These are phyloP conservation scores for Incumbomyces delicatus DNA, from an alignment of 2,329 filamentous ascomycete genomes.

Conservation along the genomic window DNA sequence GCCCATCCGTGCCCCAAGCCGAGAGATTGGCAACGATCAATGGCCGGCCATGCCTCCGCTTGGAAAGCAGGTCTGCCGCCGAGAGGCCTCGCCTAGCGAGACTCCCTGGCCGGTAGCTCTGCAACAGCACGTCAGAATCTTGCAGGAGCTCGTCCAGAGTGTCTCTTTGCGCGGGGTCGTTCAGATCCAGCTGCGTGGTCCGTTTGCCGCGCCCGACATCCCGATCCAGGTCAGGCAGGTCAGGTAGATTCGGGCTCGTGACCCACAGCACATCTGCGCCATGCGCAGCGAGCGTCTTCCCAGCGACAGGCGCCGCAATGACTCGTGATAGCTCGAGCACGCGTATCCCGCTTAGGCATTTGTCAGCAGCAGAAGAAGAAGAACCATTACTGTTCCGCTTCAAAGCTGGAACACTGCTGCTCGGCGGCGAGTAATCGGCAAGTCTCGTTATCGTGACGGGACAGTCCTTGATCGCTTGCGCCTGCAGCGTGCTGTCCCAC, in stretches of 20 bases:
- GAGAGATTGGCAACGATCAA: slow-evolving; percentile 45
- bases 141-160: slow-evolving; percentile 25
- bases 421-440: slow-evolving; percentile 4
- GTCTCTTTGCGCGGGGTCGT: slow-evolving; percentile 17
- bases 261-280: slow-evolving; percentile 35
- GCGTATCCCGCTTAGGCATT: slow-evolving; percentile 33
- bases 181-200: slow-evolving; percentile 29
- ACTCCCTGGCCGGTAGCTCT: slow-evolving; percentile 40
- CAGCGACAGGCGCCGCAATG: slow-evolving; percentile 30
- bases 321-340: slow-evolving; percentile 31
- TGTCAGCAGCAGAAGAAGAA: slow-evolving; percentile 9
- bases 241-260: slow-evolving; percentile 27
- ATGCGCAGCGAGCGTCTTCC: slow-evolving; percentile 30
- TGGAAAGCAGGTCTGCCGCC: slow-evolving; percentile 27
- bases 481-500: slow-evolving; percentile 44
- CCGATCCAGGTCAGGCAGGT: slow-evolving; percentile 27
- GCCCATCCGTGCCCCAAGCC: slow-evolving; percentile 42
- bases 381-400: slow-evolving; percentile 1
- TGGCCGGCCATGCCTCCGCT: slow-evolving; percentile 28
- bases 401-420: no score
- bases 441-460: slow-evolving; percentile 39
- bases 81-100: slow-evolving; percentile 37
- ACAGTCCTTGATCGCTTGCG: slow-evolving; percentile 33
- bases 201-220: slow-evolving; percentile 31
- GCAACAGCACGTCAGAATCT: slow-evolving; percentile 35